These are phyloP conservation scores for Chloris gayana DNA, from an alignment of 176 grass and related monocot genomes.

Conservation along the genomic window DNA sequence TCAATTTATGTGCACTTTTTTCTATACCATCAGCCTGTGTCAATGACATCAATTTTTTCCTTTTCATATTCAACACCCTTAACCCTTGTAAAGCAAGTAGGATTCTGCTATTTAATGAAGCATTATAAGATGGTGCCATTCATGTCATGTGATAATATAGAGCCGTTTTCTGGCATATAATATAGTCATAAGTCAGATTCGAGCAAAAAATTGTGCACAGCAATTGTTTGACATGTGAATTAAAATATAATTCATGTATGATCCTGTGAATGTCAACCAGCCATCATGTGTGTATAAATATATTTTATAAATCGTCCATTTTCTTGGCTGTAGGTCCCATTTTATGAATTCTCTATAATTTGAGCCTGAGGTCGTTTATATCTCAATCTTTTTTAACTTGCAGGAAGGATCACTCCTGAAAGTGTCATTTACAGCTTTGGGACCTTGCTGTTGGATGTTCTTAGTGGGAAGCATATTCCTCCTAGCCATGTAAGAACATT, in stretches of 20 bases:
- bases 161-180: not conserved
- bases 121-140: not conserved
- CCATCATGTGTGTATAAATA: not conserved
- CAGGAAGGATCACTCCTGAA: slow-evolving; percentile 98
- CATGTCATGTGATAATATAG: slow-evolving; percentile 23
- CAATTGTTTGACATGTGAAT: slow-evolving; percentile 23
- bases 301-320: not conserved
- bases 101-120: not conserved
- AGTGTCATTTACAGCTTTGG: slow-evolving; percentile 98
- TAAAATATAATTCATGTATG: slow-evolving; percentile 7
- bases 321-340: not conserved
- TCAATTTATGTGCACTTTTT: not conserved
- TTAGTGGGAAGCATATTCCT: slow-evolving; percentile 99
- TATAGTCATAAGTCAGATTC: not conserved
- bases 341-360: not conserved
- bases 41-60: not conserved
- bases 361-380: not conserved
- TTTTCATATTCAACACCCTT: slow-evolving; percentile 21
- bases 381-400: slow-evolving; percentile 34
- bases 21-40: not conserved
- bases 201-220: not conserved
- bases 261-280: not conserved
- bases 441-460: slow-evolving; percentile 89
- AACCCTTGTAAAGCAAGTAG: not conserved
- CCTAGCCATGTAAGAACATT: slow-evolving; percentile 83